A percentile compares a stretch with the other conserved stretches of the same genome.
Conservation (phyloP, 2,329 filamentous ascomycete genomes). For the Xylariaceae sp. region DNA sequence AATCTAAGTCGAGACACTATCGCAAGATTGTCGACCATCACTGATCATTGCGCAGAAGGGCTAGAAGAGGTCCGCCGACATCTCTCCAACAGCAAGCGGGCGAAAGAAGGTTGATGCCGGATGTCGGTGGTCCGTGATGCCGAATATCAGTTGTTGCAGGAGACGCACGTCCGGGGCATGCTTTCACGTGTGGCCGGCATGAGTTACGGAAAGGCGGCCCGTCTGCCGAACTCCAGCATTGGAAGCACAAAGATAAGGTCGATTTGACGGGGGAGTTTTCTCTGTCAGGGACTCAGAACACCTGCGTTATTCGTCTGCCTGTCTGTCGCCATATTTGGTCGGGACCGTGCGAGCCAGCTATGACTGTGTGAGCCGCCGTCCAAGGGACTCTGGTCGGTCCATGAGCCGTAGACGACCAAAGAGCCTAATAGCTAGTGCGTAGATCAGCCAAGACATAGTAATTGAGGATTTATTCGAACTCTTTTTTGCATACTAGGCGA, state of each 20-base stretch:
- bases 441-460: slow-evolving; percentile 29
- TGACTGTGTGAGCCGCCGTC: background rate
- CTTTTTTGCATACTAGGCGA: slow-evolving; percentile 21
- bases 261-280: background rate
- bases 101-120: slow-evolving; percentile 19
- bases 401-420: slow-evolving; percentile 16
- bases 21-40: background rate
- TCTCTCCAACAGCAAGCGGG: slow-evolving; percentile 9
- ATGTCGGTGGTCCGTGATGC: slow-evolving; percentile 29
- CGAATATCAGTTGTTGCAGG: slow-evolving; percentile 24
- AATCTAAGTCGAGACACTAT: background rate
- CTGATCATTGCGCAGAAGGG: background rate
- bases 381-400: slow-evolving; percentile 16
- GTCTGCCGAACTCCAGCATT: slow-evolving; percentile 13
- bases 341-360: background rate
- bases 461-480: slow-evolving; percentile 16
- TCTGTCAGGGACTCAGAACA: background rate
- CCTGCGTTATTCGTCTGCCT: slow-evolving; percentile 15
- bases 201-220: slow-evolving; percentile 25
- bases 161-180: slow-evolving; percentile 10
- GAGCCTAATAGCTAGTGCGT: slow-evolving; percentile 26
- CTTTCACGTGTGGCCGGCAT: slow-evolving; percentile 12
- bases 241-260: slow-evolving; percentile 18
- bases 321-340: slow-evolving; percentile 13
- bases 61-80: slow-evolving; percentile 9